Conservation (phyloP, 345 rosid species). For the Mercurialis annua region DNA sequence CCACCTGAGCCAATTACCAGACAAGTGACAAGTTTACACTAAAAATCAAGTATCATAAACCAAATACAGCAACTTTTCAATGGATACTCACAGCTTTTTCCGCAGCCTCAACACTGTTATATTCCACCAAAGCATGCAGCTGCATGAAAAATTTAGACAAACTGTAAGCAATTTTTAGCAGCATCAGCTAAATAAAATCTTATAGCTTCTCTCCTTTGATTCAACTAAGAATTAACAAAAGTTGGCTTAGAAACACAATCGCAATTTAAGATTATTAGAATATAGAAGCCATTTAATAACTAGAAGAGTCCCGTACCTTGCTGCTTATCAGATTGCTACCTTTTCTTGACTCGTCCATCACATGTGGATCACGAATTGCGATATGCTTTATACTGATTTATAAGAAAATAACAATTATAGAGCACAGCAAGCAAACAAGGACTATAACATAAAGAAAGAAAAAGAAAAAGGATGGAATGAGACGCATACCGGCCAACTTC, state of each 20-base stretch:
- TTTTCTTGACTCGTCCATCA: conserved; percentile 54
- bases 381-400: conserved; percentile 55
- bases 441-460: conserved; percentile 4
- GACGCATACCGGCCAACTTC: conserved; percentile 71
- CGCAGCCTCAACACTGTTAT: conserved; percentile 74
- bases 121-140: conserved; percentile 88
- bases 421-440: conserved; percentile 9
- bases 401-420: conserved; percentile 4
- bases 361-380: conserved; percentile 53
- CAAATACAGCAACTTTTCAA: neutral
- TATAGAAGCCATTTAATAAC: neutral
- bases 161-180: neutral
- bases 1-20: conserved; percentile 51
- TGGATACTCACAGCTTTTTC: conserved; percentile 76
- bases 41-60: conserved; percentile 11
- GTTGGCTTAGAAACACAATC: no score
- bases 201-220: no score
- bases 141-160: conserved; percentile 31
- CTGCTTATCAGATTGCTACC: conserved; percentile 47
- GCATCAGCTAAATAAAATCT: neutral
- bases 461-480: neutral
- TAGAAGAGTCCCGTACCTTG: conserved; percentile 43
- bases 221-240: no score
- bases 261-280: no score
- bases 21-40: conserved; percentile 6